Evolutionary conservation across 1,284 basidiomycete genomes (phyloP).

Genomic region (Trichosporon ovoides): DNA sequence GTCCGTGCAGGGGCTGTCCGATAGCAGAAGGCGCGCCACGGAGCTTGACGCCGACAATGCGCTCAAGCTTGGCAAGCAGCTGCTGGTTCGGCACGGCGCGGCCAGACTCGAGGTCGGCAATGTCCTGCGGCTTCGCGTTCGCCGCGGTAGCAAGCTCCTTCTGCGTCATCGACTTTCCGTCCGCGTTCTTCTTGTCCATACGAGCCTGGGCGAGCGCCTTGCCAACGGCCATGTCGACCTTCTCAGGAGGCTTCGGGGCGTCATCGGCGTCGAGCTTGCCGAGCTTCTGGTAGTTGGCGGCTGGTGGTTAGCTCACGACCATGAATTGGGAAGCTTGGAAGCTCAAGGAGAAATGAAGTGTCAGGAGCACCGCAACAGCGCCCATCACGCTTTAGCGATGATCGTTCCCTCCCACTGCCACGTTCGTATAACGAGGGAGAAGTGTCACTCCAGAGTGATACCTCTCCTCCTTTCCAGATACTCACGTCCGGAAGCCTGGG

Average conservation of each 20-base stretch:
- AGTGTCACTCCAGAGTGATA: neutral
- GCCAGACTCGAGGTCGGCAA: constrained; percentile 75
- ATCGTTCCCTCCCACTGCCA: too few species aligned
- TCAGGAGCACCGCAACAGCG: neutral
- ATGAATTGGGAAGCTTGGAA: too few species aligned
- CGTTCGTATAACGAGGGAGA: too few species aligned
- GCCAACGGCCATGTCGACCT: constrained; percentile 56
- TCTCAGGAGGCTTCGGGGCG: constrained; percentile 89
- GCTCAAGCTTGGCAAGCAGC: constrained; percentile 87
- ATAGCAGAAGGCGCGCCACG: constrained; percentile 59
- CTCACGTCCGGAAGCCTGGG: constrained; percentile 15
- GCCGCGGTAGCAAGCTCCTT: constrained; percentile 78
- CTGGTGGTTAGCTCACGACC: constrained; percentile 46
- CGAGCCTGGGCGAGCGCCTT: constrained; percentile 80
- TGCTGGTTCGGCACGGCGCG: constrained; percentile 86
- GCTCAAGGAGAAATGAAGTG: too few species aligned
- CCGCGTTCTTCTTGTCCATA: constrained; percentile 53
- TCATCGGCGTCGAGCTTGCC: constrained; percentile 92
- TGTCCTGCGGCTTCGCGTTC: constrained; percentile 49
- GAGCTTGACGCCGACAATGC: constrained; percentile 82
- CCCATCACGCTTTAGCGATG: too few species aligned
- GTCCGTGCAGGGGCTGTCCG: constrained; percentile 46
- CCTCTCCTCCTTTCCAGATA: neutral
- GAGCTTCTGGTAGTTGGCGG: constrained; percentile 87
- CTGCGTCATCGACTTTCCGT: constrained; percentile 59